Percentiles rank a stretch among this genome's conserved stretches.
These are phyloP conservation scores for Rhizoclosmatium globosum DNA, from an alignment of 192 early-diverging fungal genomes.

Conservation along the genomic window DNA sequence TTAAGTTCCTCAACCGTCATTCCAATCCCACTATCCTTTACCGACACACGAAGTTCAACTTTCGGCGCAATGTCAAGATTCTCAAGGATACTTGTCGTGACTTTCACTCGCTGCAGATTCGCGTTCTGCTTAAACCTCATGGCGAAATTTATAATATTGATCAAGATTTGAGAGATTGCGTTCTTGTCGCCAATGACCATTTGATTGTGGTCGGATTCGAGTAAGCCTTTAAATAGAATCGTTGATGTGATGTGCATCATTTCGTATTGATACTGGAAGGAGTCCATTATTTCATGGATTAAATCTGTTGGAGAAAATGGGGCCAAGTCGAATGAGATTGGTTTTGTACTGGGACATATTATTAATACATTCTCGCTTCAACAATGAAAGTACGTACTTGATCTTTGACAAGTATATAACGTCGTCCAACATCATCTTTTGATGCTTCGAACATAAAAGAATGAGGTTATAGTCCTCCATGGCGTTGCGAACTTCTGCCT, in stretches of 20 bases:
- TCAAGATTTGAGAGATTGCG: background rate
- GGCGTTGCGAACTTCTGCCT: background rate
- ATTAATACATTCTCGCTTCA: too few species aligned
- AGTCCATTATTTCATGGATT: constrained; percentile 25
- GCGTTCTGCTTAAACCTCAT: constrained; percentile 7
- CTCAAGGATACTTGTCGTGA: background rate
- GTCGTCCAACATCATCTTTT: background rate
- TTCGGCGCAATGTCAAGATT: background rate
- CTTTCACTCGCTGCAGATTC: background rate
- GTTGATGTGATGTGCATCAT: background rate
- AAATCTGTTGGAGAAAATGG: constrained; percentile 32
- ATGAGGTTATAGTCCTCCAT: background rate
- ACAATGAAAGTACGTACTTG: background rate
- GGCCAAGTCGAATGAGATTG: background rate
- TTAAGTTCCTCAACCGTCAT: constrained; percentile 38
- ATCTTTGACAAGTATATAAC: background rate
- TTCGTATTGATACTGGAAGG: constrained; percentile 26
- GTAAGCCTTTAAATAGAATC: constrained; percentile 37
- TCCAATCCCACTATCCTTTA: constrained; percentile 44
- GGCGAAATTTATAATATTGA: background rate
- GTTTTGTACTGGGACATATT: too few species aligned
- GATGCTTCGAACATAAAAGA: background rate
- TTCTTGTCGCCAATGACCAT: constrained; percentile 34
- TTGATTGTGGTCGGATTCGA: constrained; percentile 46
- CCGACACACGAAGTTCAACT: background rate